Base-by-base conservation (phyloP, 169 alveolate genomes). In the Toxoplasma gondii region DNA sequence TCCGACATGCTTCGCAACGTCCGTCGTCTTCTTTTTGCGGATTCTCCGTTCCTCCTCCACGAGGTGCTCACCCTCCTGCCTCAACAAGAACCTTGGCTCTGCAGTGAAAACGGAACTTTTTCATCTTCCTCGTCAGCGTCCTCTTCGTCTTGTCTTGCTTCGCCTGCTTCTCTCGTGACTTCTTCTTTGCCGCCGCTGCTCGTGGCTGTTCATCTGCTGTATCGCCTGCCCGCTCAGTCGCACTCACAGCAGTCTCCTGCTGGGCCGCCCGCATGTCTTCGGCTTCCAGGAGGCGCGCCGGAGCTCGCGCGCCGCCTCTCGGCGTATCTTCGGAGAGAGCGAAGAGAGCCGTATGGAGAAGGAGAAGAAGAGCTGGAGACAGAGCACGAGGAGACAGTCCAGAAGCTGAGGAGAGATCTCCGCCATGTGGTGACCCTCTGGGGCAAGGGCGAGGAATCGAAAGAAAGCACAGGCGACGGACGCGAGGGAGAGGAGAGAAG, bases 1-100 rank as follows among this genome's bases (percentile, higher is more conserved):
- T 64, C 74, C 34, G 74, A 64, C 34, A 64, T 64, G 74, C 86
- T 78, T 1, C 39, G 86, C 39, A 78, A 78, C 45, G 49, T 78
- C 27, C 86, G 86, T 1, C 86, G 86, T 31, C 86, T 78, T 19
- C 45, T 78, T 31, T 78, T 78, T n/a, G 86, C 86, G n/a, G 86
- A 78, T 27, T 19, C 86, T 7, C 86, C 86, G 22, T 78, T 78
- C 29, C 86, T 78, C 29, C 86, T 78, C n/a, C 86, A 78, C 45
- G 86, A 78, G 45, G n/a, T 64, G 9, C 74, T 64, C n/a, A 27
- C 24, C 4, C 4, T 64, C 22, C 9, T 64, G 74, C 24, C 74
- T 22, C 74, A 64, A 49, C 58, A 49, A 12, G 74, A 64, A 27
- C 74, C 34, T 16, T 27, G 9, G 9, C 74, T 27, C 22, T 27